Percentiles rank a stretch among this genome's conserved stretches.
Evolutionary conservation across 805 yeast genomes (phyloP).

Genomic region (Ogataea nakhonphanomensis): DNA sequence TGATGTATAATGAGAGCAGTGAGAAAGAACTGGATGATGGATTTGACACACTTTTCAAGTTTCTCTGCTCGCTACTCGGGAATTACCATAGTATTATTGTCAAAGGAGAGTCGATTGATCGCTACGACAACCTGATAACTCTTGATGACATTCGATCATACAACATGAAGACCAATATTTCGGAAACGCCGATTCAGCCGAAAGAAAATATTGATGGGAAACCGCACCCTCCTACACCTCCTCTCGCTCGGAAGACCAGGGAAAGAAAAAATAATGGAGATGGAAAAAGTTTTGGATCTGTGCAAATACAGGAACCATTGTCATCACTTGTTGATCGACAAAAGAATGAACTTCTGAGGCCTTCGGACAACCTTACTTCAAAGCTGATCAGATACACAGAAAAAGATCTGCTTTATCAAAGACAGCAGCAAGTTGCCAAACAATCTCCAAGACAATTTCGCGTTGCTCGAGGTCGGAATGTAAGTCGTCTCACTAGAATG

Average conservation of each 20-base stretch:
- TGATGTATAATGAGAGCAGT: conserved; percentile 24
- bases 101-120: conserved; percentile 16
- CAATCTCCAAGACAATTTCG: conserved; percentile 9
- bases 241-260: conserved; percentile 18
- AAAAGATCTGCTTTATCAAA: conserved; percentile 28
- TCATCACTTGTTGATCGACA: conserved; percentile 6
- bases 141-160: conserved; percentile 20
- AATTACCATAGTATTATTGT: conserved; percentile 22
- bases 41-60: conserved; percentile 33
- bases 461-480: conserved; percentile 49
- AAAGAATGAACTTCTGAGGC: conserved; percentile 23
- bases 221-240: conserved; percentile 26
- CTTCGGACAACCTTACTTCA: conserved; percentile 24
- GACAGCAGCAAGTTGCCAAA: conserved; percentile 9
- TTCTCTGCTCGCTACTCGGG: conserved; percentile 23
- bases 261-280: conserved; percentile 6
- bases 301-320: not conserved
- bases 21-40: conserved; percentile 25
- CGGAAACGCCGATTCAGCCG: conserved; percentile 1
- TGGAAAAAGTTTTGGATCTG: not conserved
- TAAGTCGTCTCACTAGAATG: conserved; percentile 46
- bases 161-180: no score
- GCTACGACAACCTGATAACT: conserved; percentile 24
- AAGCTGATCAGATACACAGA: conserved; percentile 32
- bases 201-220: conserved; percentile 12